These are phyloP conservation scores for Vigna trinervia DNA, from an alignment of 306 rosid genomes.

Conservation along the genomic window DNA sequence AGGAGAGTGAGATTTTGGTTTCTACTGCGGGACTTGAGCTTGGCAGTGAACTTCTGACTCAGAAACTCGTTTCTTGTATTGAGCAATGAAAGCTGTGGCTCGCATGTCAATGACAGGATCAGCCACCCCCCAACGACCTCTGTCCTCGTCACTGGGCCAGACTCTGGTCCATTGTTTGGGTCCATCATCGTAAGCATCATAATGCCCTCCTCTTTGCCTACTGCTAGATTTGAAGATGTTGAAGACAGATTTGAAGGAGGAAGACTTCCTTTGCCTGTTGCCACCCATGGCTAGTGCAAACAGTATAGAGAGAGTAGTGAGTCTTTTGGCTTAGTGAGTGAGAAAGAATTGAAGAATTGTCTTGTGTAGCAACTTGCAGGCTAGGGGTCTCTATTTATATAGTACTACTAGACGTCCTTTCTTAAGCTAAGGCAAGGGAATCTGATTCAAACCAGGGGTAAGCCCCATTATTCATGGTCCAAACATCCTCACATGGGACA, in stretches of 20 bases:
- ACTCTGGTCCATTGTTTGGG: constrained; percentile 52
- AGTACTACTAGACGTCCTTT: constrained; percentile 19
- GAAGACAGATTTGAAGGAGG: constrained; percentile 58
- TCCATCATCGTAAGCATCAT: constrained; percentile 39
- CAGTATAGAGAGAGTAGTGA: background rate
- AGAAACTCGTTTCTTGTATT: constrained; percentile 54
- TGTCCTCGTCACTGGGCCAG: constrained; percentile 79
- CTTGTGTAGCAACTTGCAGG: constrained; percentile 38
- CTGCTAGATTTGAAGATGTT: constrained; percentile 60
- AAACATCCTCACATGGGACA: constrained; percentile 45
- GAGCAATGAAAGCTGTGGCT: constrained; percentile 66
- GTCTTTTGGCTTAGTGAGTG: constrained; percentile 8
- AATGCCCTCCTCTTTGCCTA: constrained; percentile 35
- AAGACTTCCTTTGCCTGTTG: constrained; percentile 63
- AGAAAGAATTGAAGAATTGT: constrained; percentile 32
- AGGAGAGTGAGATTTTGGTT: background rate
- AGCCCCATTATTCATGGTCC: constrained; percentile 48
- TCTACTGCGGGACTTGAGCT: constrained; percentile 47
- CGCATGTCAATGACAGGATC: constrained; percentile 71
- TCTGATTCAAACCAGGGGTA: constrained; percentile 51
- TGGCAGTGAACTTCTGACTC: constrained; percentile 63
- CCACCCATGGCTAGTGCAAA: constrained; percentile 52
- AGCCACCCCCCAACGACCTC: constrained; percentile 57
- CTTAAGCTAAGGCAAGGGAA: constrained; percentile 44
- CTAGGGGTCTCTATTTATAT: constrained; percentile 59